Base-by-base conservation (phyloP, 345 rosid species). In the Fremontodendron californicum region DNA sequence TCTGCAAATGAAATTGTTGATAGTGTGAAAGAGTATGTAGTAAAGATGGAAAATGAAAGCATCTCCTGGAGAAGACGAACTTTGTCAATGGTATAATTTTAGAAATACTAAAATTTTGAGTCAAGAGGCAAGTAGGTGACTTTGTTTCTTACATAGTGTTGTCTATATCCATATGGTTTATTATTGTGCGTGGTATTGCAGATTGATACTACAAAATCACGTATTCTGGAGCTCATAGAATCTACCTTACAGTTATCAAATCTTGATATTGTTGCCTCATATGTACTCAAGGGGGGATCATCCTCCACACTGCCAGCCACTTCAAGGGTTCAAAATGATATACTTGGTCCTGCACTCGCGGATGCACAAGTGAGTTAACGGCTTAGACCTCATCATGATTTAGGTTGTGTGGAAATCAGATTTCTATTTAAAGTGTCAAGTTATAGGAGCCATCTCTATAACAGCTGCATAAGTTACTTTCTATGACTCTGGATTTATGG, bases 21-120 rank as follows among this genome's bases (percentile, higher is more conserved):
- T 77, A 85, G 89, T 76, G 84, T 89, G n/a, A 85, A 87, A 82
- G 89, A 88, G 37, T 87, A 87, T 51, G 78, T 71, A 0, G 71
- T 52, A 65, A 88, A 82, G 89, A 88, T 92, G 90, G 98, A 89
- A 88, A 88, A 81, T 74, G 97, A 96, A 81, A 89, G 98, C 87
- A 79, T 93, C 77, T 79, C 89, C 67, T 89, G 97, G 97, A 88
- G 93, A 82, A 88, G 88, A 82, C 86, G 78, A 79, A 85, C 87
- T 71, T 83, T 90, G 12, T 87, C 86, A 3, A 74, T 87, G 97
- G 99, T 96, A 93, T 43, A 72, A 19, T 79, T 78, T 78, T 71
- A 29, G 46, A 73, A 71, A 62, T 29, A 54, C 71, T 31, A 67
- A 40, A 55, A 71, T 46, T 69, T 60, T 31, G 19, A 46, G 70